These are phyloP conservation scores for Penicillium odoratum DNA, from an alignment of 495 filamentous ascomycete genomes.

Conservation along the genomic window DNA sequence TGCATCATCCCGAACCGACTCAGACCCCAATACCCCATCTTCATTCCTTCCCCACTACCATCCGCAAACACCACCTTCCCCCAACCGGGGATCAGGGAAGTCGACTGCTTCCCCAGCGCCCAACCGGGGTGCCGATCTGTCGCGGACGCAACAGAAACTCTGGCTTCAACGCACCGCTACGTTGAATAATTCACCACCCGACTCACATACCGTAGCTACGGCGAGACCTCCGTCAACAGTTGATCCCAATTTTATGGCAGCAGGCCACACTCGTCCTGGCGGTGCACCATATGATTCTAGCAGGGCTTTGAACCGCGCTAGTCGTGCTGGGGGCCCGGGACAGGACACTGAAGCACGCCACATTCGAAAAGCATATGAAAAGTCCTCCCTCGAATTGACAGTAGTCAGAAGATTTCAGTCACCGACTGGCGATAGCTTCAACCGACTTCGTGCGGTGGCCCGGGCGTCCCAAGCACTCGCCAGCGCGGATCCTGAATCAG, in stretches of 20 bases:
- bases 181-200: constrained; percentile 49
- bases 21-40: constrained; percentile 50
- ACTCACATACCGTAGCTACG: constrained; percentile 37
- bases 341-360: constrained; percentile 45
- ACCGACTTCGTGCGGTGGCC: constrained; percentile 32
- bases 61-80: constrained; percentile 47
- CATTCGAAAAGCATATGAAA: constrained; percentile 47
- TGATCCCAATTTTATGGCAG: constrained; percentile 35
- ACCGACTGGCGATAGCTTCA: constrained; percentile 45
- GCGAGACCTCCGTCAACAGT: constrained; percentile 33
- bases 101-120: constrained; percentile 33
- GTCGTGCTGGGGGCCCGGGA: constrained; percentile 27
- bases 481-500: constrained; percentile 19
- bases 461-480: constrained; percentile 23
- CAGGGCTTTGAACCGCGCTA: constrained; percentile 35
- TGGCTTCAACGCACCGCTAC: constrained; percentile 51
- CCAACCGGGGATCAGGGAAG: constrained; percentile 23
- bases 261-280: constrained; percentile 26
- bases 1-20: constrained; percentile 42
- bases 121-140: constrained; percentile 37
- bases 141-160: constrained; percentile 50
- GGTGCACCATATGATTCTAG: constrained; percentile 34
- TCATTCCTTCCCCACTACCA: constrained; percentile 52
- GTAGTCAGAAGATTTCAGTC: constrained; percentile 48
- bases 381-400: constrained; percentile 41